These are phyloP conservation scores for Chlorokybus atmophyticus DNA, from an alignment of 139 green algal genomes.

Conservation along the genomic window DNA sequence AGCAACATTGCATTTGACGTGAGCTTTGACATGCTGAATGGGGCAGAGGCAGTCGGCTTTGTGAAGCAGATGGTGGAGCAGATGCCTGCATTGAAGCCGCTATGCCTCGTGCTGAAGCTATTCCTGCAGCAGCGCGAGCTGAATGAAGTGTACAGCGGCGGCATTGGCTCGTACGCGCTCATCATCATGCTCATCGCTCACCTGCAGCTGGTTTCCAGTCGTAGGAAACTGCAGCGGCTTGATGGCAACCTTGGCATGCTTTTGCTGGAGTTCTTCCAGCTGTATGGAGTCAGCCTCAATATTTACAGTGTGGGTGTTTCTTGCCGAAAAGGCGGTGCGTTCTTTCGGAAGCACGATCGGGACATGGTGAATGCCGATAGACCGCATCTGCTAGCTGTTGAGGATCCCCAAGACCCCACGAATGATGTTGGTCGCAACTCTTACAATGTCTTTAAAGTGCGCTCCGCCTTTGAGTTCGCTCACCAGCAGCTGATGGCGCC, in stretches of 20 bases:
- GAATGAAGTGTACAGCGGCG: constrained; percentile 82
- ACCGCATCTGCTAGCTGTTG: not conserved
- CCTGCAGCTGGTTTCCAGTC: constrained; percentile 57
- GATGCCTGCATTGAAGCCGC: constrained; percentile 62
- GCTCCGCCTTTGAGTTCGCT: constrained; percentile 1
- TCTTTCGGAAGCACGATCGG: constrained; percentile 63
- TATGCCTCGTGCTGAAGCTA: constrained; percentile 44
- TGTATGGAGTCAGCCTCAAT: constrained; percentile 54
- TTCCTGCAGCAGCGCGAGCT: constrained; percentile 87
- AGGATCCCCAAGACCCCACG: not conserved
- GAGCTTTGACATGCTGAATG: too few species aligned
- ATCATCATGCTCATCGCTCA: constrained; percentile 79
- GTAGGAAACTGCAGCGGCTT: not conserved
- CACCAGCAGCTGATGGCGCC: constrained; percentile 8
- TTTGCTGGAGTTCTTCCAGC: constrained; percentile 73
- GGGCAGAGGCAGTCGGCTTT: too few species aligned
- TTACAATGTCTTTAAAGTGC: constrained; percentile 10
- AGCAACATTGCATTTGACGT: constrained; percentile 76
- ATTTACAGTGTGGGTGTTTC: constrained; percentile 36
- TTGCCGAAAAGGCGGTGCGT: constrained; percentile 29
- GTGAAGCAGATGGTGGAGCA: constrained; percentile 32
- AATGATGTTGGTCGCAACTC: constrained; percentile 5
- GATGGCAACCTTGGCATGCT: not conserved
- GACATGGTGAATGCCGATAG: constrained; percentile 13
- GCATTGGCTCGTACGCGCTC: constrained; percentile 84